Conservation (phyloP, 163 green algal genomes). For the Smithsoniella earleae region DNA sequence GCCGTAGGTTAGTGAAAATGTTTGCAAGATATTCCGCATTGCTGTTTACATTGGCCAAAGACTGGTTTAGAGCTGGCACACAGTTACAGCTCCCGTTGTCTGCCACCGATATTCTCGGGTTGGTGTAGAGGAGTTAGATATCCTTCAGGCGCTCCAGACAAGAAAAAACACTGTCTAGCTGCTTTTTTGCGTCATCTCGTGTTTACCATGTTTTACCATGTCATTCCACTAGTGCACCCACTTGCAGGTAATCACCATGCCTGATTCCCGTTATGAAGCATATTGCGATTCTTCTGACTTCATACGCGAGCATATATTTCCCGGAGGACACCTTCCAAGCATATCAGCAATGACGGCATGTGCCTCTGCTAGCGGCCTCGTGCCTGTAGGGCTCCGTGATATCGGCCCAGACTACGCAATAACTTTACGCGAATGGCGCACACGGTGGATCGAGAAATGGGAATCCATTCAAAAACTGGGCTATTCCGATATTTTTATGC, state of each 20-base stretch:
- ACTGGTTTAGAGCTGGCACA: not conserved
- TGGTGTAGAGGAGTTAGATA: no score
- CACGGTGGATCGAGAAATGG: constrained; percentile 42
- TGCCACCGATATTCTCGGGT: no score
- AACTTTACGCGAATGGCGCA: constrained; percentile 73
- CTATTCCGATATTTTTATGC: constrained; percentile 71
- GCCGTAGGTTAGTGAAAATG: not conserved
- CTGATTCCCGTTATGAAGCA: constrained; percentile 72
- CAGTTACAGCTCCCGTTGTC: not conserved
- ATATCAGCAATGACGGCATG: constrained; percentile 36
- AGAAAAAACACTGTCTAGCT: no score
- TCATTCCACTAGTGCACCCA: no score
- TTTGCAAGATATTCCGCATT: no score
- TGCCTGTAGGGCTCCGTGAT: constrained; percentile 52
- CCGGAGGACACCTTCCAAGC: constrained; percentile 63
- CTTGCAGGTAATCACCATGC: constrained; percentile 64
- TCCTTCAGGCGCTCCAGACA: no score
- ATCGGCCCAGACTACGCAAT: constrained; percentile 83
- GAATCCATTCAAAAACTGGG: constrained; percentile 47
- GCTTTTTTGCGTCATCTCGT: no score
- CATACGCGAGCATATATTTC: constrained; percentile 98
- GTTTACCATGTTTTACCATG: no score
- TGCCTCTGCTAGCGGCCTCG: not conserved
- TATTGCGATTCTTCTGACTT: constrained; percentile 89
- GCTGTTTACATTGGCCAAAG: not conserved